A percentile compares a stretch with the other conserved stretches of the same genome.
Conservation (phyloP, 805 yeast genomes). For the Candida maesae region DNA sequence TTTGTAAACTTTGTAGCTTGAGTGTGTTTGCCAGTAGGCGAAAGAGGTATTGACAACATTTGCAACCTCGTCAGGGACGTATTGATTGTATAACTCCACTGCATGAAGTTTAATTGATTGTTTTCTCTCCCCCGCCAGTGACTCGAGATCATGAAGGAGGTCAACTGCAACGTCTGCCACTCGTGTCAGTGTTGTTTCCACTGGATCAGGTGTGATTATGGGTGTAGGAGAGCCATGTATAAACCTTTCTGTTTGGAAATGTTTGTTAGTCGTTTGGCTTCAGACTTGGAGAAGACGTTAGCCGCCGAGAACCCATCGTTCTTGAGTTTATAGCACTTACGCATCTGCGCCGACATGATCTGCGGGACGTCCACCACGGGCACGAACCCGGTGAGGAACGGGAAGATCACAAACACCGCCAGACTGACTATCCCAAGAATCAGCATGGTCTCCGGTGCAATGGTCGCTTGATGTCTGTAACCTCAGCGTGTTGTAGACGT, state of each 20-base stretch:
- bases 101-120: neutral
- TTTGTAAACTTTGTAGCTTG: constrained; percentile 11
- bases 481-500: neutral
- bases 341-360: constrained; percentile 3
- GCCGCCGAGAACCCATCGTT: too few species aligned
- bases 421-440: constrained; percentile 1
- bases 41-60: constrained; percentile 1
- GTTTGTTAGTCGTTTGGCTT: too few species aligned
- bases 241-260: constrained; percentile 1
- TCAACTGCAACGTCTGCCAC: constrained; percentile 2
- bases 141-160: constrained; percentile 10
- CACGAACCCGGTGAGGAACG: constrained; percentile 8
- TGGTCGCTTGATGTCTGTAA: neutral
- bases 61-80: constrained; percentile 6
- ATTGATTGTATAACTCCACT: constrained; percentile 6
- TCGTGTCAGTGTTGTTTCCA: neutral
- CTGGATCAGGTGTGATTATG: neutral
- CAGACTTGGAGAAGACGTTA: too few species aligned
- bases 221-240: constrained; percentile 5
- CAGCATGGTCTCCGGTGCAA: constrained; percentile 1
- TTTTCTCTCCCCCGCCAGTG: constrained; percentile 6
- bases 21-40: constrained; percentile 6
- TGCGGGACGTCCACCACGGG: constrained; percentile 3
- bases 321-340: constrained; percentile 2
- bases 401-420: constrained; percentile 5